Conservation (phyloP, 163 green algal genomes). For the Chlamydomonas reinhardtii region DNA sequence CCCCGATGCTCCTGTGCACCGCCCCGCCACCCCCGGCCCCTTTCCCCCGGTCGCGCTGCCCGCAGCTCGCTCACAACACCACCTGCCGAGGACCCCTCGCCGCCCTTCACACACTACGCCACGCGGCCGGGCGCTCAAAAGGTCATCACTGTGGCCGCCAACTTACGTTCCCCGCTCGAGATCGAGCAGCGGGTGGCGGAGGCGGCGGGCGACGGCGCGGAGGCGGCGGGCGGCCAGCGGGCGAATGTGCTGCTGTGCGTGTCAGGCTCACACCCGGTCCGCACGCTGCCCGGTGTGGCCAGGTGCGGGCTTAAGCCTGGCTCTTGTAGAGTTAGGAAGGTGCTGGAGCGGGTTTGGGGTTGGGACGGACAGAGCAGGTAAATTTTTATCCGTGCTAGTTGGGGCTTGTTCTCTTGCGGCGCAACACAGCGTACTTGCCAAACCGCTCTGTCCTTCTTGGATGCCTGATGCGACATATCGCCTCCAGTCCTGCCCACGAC, state of each 20-base stretch:
- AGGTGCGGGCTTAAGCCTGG: neutral
- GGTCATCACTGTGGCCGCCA: slow-evolving; percentile 68
- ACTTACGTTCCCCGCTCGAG: slow-evolving; percentile 57
- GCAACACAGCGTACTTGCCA: too few species aligned
- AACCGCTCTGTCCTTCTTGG: too few species aligned
- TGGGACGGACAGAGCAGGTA: too few species aligned
- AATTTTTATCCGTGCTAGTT: too few species aligned
- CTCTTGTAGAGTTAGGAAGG: too few species aligned
- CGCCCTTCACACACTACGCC: slow-evolving; percentile 29
- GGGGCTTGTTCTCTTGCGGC: too few species aligned
- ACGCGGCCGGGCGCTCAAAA: slow-evolving; percentile 23
- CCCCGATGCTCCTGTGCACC: too few species aligned
- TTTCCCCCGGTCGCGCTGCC: too few species aligned
- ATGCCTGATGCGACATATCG: too few species aligned
- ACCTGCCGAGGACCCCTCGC: neutral
- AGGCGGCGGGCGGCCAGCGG: neutral
- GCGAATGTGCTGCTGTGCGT: slow-evolving; percentile 80
- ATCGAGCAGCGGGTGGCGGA: slow-evolving; percentile 15
- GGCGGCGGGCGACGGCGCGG: neutral
- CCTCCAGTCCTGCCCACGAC: too few species aligned
- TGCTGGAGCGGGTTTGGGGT: too few species aligned
- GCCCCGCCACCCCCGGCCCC: too few species aligned
- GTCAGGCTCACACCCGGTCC: slow-evolving; percentile 82
- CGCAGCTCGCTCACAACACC: neutral
- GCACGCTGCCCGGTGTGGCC: slow-evolving; percentile 56